A percentile compares a stretch with the other conserved stretches of the same genome.
Evolutionary conservation across 176 grass and related monocot genomes (phyloP).

Genomic region (Dactylis glomerata): DNA sequence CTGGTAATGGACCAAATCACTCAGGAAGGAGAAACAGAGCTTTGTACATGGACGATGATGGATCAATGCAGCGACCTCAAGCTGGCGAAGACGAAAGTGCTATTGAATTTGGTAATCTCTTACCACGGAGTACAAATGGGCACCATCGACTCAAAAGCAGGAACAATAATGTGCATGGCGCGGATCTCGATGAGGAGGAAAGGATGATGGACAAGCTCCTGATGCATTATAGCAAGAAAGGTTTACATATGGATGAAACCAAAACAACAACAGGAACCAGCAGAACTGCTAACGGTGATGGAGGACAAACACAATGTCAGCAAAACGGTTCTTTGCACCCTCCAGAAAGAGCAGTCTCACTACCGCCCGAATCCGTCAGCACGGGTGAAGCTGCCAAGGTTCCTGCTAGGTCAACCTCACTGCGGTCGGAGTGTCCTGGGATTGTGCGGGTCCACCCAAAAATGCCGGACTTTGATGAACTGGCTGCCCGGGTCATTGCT

Average conservation of each 20-base stretch:
- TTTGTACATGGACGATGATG: constrained; percentile 31
- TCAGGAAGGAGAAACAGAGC: constrained; percentile 33
- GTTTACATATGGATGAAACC: constrained; percentile 17
- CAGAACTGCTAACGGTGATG: background rate
- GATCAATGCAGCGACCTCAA: constrained; percentile 13
- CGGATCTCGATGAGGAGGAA: constrained; percentile 59
- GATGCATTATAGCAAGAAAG: constrained; percentile 69
- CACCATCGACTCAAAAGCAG: constrained; percentile 28
- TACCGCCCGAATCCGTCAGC: constrained; percentile 15
- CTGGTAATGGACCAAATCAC: constrained; percentile 28
- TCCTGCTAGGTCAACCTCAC: constrained; percentile 36
- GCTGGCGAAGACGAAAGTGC: constrained; percentile 39
- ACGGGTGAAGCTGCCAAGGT: background rate
- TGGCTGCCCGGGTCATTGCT: constrained; percentile 52
- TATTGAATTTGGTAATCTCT: constrained; percentile 67
- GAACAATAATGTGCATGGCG: background rate
- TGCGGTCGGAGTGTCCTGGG: constrained; percentile 19
- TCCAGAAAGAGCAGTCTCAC: constrained; percentile 38
- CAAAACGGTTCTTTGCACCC: constrained; percentile 10
- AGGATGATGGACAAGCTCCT: constrained; percentile 77
- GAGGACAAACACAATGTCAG: background rate
- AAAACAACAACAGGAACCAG: constrained; percentile 1
- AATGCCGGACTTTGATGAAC: constrained; percentile 58
- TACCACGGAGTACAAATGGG: constrained; percentile 18
- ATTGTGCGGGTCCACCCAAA: constrained; percentile 47